Base-by-base conservation (phyloP, 768 basidiomycete genomes). In the Hysterangium stoloniferum region DNA sequence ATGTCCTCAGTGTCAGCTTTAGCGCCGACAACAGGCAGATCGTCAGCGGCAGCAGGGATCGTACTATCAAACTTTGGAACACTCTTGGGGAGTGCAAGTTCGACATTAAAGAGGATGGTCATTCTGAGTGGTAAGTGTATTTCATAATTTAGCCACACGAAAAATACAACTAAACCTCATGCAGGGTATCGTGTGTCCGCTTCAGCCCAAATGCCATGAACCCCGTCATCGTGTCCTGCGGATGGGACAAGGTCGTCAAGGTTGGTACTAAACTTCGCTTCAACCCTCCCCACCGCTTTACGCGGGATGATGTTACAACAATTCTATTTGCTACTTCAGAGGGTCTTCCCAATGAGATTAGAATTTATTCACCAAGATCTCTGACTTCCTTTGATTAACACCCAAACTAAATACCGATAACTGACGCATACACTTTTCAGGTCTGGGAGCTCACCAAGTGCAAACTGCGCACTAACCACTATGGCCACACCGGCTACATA, bases 161-260 rank as follows among this genome's bases (percentile, higher is more conserved):
- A n/a, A n/a, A 17, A 27, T 19, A 27, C 22, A 15, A n/a, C 34
- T 35, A 37, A 47, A 52, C 35, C 28, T 51, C 20, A 2, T 50
- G 15, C 46, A 94, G 92, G 92, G 95, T 99, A 52, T 98, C 95
- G 35, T 98, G 95, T 69, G 96, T 99, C 36, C 87, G 95, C 67
- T 99, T 99, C 78, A 95, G 92, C 73, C 96, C 96, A 48, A 98
- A 98, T 68, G 83, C 94, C 58, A 62, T 82, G 73, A 97, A 94
- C 77, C 93, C 96, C 52, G 95, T 98, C 64, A 98, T 98, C 63
- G 96, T 99, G 53, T 98, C 96, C 54, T 87, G 85, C 62, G 96
- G 96, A 62, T 99, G 96, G 96, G 96, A 99, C 78, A 98, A 97
- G 77, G 92, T 97, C 56, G 96, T 99, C 68, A 99, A 99, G 84